Conservation (phyloP, 306 rosid genomes). For the Chamaecrista fasciculata region DNA sequence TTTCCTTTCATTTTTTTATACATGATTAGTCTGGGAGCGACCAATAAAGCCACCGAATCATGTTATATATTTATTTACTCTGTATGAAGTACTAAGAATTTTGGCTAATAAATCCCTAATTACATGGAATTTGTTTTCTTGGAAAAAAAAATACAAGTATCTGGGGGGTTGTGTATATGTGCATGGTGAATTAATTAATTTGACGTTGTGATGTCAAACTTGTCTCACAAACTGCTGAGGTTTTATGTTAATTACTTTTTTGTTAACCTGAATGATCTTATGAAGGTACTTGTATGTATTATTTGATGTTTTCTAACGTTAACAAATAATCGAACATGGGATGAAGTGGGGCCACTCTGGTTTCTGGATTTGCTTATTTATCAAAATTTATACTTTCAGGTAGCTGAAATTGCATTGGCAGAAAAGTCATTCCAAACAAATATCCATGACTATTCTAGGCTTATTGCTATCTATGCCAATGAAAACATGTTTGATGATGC, state of each 20-base stretch:
- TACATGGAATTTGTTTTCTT: background rate
- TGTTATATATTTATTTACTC: constrained; percentile 1
- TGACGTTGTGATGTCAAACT: background rate
- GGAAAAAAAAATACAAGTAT: background rate
- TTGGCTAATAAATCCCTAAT: background rate
- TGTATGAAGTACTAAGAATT: background rate
- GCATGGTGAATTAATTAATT: constrained; percentile 1
- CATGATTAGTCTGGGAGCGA: background rate
- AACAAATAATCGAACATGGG: background rate
- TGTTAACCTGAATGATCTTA: constrained; percentile 8
- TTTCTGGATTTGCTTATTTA: constrained; percentile 23
- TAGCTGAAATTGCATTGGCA: constrained; percentile 63
- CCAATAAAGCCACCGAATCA: background rate
- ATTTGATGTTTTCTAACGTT: background rate
- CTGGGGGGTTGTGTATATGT: background rate
- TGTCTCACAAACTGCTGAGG: constrained; percentile 3
- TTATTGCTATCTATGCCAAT: constrained; percentile 67
- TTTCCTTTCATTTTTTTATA: background rate
- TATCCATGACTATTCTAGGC: constrained; percentile 69
- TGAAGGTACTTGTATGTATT: background rate
- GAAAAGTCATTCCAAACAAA: constrained; percentile 78
- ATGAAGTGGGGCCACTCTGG: constrained; percentile 10
- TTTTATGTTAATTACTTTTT: constrained; percentile 8
- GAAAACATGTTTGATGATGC: constrained; percentile 60
- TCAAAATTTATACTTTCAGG: constrained; percentile 50